Conservation (phyloP, 2,329 filamentous ascomycete genomes). For the Tothia fuscella region DNA sequence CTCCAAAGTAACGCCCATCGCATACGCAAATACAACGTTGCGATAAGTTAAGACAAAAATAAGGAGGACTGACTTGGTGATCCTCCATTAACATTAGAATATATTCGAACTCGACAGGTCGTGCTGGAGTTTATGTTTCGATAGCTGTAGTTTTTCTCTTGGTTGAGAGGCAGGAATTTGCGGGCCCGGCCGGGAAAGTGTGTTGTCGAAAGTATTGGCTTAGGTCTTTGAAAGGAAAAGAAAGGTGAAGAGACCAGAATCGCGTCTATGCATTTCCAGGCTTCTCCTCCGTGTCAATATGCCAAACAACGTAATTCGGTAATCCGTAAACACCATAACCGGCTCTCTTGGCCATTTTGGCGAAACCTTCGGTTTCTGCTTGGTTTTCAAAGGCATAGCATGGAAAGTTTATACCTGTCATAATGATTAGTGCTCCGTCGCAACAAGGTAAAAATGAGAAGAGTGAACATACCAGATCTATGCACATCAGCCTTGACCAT, state of each 20-base stretch:
- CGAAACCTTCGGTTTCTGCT: slow-evolving; percentile 96
- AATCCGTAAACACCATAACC: slow-evolving; percentile 86
- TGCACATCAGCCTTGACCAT: slow-evolving; percentile 97
- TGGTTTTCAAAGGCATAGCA: slow-evolving; percentile 97
- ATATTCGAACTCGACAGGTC: no score
- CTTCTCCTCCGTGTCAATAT: slow-evolving; percentile 94
- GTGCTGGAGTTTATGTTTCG: no score
- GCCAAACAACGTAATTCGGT: slow-evolving; percentile 98
- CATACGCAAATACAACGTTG: no score
- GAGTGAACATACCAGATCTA: slow-evolving; percentile 57
- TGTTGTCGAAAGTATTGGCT: no score
- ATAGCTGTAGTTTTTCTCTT: no score
- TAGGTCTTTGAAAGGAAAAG: no score
- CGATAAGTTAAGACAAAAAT: no score
- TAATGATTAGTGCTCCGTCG: neutral
- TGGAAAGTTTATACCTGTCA: slow-evolving; percentile 86
- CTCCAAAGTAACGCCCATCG: no score
- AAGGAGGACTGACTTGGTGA: no score
- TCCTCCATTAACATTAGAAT: no score
- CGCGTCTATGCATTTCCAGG: slow-evolving; percentile 57
- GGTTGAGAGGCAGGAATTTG: no score
- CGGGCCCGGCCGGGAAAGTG: no score
- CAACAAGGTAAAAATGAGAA: neutral
- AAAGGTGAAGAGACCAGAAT: neutral
- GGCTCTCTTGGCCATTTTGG: slow-evolving; percentile 94